Conservation (phyloP, 257 asterid genomes). For the Mentha longifolia region DNA sequence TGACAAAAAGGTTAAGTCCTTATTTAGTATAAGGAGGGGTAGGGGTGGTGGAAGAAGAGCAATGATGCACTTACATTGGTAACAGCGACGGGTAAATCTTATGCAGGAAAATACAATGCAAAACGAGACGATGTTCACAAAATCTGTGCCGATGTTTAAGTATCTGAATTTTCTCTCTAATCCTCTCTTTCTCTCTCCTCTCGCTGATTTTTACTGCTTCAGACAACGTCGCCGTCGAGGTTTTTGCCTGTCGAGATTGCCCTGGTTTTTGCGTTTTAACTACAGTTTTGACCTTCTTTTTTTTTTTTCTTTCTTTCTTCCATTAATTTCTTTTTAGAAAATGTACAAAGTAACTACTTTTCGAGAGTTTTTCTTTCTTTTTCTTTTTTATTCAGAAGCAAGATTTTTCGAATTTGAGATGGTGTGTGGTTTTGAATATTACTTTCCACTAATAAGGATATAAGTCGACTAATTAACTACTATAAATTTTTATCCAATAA, state of each 20-base stretch:
- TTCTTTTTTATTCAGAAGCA: background rate
- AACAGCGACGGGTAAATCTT: constrained; percentile 46
- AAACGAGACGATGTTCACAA: constrained; percentile 33
- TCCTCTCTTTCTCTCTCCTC: background rate
- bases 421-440: background rate
- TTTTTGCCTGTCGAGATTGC: constrained; percentile 28
- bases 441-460: background rate
- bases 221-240: constrained; percentile 55
- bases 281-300: constrained; percentile 25
- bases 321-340: background rate
- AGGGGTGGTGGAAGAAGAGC: constrained; percentile 26
- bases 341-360: background rate
- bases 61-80: constrained; percentile 58
- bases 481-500: background rate
- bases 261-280: constrained; percentile 22
- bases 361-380: background rate
- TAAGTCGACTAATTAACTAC: no score
- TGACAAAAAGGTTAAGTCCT: constrained; percentile 10
- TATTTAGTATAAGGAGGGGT: constrained; percentile 18
- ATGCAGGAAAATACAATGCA: constrained; percentile 32
- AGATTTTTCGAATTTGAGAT: background rate
- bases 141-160: constrained; percentile 46
- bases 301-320: background rate
- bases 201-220: constrained; percentile 39
- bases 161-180: constrained; percentile 33